These are phyloP conservation scores for Avena insularis DNA, from an alignment of 176 grass and related monocot species.

Conservation along the genomic window DNA sequence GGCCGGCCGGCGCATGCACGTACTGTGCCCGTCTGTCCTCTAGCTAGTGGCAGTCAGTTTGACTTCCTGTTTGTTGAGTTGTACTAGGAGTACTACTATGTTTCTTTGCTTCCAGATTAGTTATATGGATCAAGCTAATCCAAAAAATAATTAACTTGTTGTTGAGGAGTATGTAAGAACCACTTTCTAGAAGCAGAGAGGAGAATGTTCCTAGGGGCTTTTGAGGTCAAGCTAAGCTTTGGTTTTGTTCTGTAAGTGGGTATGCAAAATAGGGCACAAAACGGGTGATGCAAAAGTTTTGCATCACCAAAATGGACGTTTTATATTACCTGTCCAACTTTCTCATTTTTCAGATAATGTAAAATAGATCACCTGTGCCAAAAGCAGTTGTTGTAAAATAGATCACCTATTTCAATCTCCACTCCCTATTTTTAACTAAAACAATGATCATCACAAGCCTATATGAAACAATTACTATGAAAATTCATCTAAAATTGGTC, in stretches of 20 bases:
- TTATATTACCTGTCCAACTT: too few species aligned
- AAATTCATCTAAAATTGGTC: too few species aligned
- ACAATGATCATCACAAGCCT: too few species aligned
- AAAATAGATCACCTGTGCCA: too few species aligned
- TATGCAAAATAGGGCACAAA: too few species aligned
- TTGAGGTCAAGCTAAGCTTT: slow-evolving; percentile 26
- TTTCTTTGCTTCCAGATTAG: slow-evolving; percentile 37
- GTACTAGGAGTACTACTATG: slow-evolving; percentile 8
- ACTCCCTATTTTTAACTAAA: too few species aligned
- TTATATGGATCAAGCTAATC: slow-evolving; percentile 33
- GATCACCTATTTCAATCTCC: too few species aligned
- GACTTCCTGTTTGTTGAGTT: slow-evolving; percentile 29
- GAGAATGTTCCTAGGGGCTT: slow-evolving; percentile 8
- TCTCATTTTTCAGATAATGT: too few species aligned
- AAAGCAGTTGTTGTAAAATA: too few species aligned
- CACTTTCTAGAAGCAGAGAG: slow-evolving; percentile 8
- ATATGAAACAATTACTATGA: too few species aligned
- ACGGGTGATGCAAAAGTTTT: too few species aligned
- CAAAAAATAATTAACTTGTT: slow-evolving; percentile 36
- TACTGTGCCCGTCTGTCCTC: background rate
- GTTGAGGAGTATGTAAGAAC: slow-evolving; percentile 23
- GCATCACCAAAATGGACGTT: too few species aligned
- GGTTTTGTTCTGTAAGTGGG: background rate
- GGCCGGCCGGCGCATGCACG: slow-evolving; percentile 1
- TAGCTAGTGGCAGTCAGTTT: slow-evolving; percentile 29